Evolutionary conservation across 1,139 yeast species (phyloP).

Genomic region (Scheffersomyces insectosa): DNA sequence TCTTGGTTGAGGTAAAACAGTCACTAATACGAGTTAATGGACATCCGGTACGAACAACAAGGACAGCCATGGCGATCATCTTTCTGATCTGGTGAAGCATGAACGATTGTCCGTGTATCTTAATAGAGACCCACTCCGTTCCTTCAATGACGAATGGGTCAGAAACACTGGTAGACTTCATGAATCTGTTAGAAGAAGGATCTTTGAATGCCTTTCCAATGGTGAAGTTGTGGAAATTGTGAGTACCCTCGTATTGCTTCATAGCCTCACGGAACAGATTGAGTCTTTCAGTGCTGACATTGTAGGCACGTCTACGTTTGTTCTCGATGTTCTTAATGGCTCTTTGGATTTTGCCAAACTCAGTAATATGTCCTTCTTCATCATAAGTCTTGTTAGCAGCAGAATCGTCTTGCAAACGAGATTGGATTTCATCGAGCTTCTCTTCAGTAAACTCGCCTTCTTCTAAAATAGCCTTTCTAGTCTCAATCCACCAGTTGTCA

Average conservation of each 20-base stretch:
- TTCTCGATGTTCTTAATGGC: constrained; percentile 68
- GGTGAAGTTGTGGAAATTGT: constrained; percentile 94
- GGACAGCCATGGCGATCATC: constrained; percentile 95
- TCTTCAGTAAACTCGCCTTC: constrained; percentile 48
- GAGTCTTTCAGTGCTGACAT: constrained; percentile 64
- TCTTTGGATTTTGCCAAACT: constrained; percentile 48
- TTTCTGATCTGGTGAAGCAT: constrained; percentile 98
- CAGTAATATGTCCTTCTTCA: constrained; percentile 39
- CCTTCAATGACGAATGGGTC: constrained; percentile 91
- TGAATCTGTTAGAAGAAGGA: constrained; percentile 78
- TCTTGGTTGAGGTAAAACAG: constrained; percentile 70
- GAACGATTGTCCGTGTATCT: constrained; percentile 96
- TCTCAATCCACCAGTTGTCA: constrained; percentile 66
- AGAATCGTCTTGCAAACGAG: constrained; percentile 12
- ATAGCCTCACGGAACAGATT: constrained; percentile 66
- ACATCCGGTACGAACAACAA: constrained; percentile 82
- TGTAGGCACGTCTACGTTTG: constrained; percentile 64
- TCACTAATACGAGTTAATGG: constrained; percentile 75
- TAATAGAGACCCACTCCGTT: constrained; percentile 95
- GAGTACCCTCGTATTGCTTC: constrained; percentile 78
- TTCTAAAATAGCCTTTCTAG: constrained; percentile 43
- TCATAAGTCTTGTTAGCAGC: constrained; percentile 23
- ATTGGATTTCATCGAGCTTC: constrained; percentile 30
- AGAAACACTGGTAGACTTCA: constrained; percentile 77
- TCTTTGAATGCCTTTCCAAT: constrained; percentile 86